These are phyloP conservation scores for Furcasterigmium sp. DNA, from an alignment of 2,329 filamentous ascomycete species.

Conservation along the genomic window DNA sequence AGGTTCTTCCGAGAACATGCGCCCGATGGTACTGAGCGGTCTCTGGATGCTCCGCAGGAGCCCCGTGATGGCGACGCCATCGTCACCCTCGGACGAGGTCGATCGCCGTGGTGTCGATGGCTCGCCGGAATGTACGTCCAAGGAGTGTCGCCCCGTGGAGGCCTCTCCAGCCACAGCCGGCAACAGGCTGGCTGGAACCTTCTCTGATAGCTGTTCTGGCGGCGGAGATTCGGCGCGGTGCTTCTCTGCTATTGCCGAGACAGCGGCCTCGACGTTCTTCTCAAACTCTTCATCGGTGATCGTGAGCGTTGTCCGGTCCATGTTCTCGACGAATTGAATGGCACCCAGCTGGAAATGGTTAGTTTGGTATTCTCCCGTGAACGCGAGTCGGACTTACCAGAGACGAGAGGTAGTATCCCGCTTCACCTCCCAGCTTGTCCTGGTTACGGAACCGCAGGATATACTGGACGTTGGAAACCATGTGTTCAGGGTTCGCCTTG, in stretches of 20 bases:
- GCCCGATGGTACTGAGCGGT: slow-evolving; percentile 84
- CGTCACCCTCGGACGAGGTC: slow-evolving; percentile 55
- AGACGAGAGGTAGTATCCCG: slow-evolving; percentile 95
- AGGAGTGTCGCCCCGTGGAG: slow-evolving; percentile 23
- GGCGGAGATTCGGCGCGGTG: slow-evolving; percentile 54
- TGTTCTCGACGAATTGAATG: slow-evolving; percentile 92
- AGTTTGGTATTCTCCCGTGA: neutral
- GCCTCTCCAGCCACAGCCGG: slow-evolving; percentile 38
- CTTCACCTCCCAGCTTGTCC: slow-evolving; percentile 95
- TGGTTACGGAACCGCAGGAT: slow-evolving; percentile 96
- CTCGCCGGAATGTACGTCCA: slow-evolving; percentile 16
- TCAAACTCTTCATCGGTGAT: slow-evolving; percentile 96
- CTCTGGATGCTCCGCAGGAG: slow-evolving; percentile 86
- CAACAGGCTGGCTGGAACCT: slow-evolving; percentile 18
- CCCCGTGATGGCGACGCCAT: slow-evolving; percentile 76
- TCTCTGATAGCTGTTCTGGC: slow-evolving; percentile 40
- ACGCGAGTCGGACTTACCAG: slow-evolving; percentile 47
- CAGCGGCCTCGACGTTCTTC: slow-evolving; percentile 89
- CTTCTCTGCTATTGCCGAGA: slow-evolving; percentile 90
- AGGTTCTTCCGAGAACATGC: slow-evolving; percentile 78
- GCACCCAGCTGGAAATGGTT: slow-evolving; percentile 65
- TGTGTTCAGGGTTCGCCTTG: slow-evolving; percentile 87
- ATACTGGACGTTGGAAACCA: slow-evolving; percentile 97
- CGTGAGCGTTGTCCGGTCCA: slow-evolving; percentile 89
- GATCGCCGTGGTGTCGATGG: slow-evolving; percentile 43